Evolutionary conservation across 176 grass and related monocot genomes (phyloP).

Genomic region (Avena insularis): DNA sequence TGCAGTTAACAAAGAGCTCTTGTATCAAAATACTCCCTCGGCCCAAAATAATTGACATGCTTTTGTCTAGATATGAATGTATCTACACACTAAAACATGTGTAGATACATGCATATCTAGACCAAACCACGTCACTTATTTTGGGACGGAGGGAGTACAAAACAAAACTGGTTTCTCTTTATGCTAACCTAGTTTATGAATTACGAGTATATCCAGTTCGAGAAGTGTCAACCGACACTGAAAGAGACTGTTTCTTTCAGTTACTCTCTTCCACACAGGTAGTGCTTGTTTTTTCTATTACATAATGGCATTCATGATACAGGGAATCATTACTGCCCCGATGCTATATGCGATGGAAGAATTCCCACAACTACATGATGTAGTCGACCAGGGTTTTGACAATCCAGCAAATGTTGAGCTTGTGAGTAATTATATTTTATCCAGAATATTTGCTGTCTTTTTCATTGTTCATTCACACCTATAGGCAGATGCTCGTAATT

Average conservation of each 20-base stretch:
- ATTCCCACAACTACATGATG: constrained; percentile 79
- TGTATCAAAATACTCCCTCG: background rate
- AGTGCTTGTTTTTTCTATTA: constrained; percentile 11
- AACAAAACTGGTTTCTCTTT: background rate
- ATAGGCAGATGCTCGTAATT: background rate
- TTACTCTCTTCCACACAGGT: background rate
- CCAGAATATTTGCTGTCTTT: background rate
- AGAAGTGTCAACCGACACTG: background rate
- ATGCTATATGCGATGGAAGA: constrained; percentile 94
- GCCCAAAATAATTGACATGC: no score
- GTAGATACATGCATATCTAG: no score
- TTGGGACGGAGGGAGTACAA: background rate
- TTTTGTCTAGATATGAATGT: no score
- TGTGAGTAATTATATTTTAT: constrained; percentile 57
- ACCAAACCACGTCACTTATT: no score
- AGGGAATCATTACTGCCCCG: constrained; percentile 95
- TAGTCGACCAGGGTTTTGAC: constrained; percentile 76
- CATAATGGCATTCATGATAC: constrained; percentile 50
- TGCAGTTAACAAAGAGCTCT: constrained; percentile 17
- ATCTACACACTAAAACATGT: no score
- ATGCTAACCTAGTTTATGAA: background rate
- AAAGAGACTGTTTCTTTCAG: background rate
- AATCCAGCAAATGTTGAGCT: constrained; percentile 79
- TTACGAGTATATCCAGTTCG: background rate
- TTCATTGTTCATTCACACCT: background rate